Conservation (phyloP, 1,284 basidiomycete genomes). For the Malassezia restricta region DNA sequence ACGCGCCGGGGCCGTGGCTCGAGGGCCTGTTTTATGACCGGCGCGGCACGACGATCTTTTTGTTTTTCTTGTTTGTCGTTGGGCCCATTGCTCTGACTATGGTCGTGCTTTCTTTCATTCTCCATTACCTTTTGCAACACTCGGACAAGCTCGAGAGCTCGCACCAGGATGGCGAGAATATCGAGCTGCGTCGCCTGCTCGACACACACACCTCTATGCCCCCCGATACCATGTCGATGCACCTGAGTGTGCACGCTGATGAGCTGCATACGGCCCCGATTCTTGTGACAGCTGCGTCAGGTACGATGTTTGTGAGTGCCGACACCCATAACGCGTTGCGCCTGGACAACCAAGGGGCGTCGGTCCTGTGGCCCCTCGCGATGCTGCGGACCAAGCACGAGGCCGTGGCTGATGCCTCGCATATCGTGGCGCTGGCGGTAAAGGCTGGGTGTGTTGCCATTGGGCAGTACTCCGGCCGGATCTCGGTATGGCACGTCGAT, state of each 20-base stretch:
- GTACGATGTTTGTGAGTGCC: constrained; percentile 60
- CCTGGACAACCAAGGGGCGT: constrained; percentile 11
- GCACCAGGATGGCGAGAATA: constrained; percentile 38
- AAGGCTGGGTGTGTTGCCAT: constrained; percentile 51
- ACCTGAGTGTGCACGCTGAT: constrained; percentile 58
- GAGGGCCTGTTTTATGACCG: constrained; percentile 13
- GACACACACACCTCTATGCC: constrained; percentile 20
- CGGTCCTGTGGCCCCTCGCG: background rate
- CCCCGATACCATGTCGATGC: constrained; percentile 48
- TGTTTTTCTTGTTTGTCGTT: constrained; percentile 50
- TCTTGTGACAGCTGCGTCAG: constrained; percentile 60
- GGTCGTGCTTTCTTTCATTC: constrained; percentile 60
- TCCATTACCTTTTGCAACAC: constrained; percentile 82
- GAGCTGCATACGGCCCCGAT: constrained; percentile 67
- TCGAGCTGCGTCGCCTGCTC: constrained; percentile 2
- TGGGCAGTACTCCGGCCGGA: constrained; percentile 56
- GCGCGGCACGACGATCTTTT: constrained; percentile 13
- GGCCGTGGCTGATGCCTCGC: background rate
- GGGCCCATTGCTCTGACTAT: constrained; percentile 72
- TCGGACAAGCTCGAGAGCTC: constrained; percentile 65
- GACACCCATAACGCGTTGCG: constrained; percentile 54
- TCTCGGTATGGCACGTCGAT: constrained; percentile 45
- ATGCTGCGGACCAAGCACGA: constrained; percentile 1
- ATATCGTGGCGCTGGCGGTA: constrained; percentile 12
- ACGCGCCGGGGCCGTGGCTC: constrained; percentile 14